Percentiles rank a stretch among this genome's conserved stretches.
Evolutionary conservation across 2,329 filamentous ascomycete genomes (phyloP).

Genomic region (Aspergillus sp.): DNA sequence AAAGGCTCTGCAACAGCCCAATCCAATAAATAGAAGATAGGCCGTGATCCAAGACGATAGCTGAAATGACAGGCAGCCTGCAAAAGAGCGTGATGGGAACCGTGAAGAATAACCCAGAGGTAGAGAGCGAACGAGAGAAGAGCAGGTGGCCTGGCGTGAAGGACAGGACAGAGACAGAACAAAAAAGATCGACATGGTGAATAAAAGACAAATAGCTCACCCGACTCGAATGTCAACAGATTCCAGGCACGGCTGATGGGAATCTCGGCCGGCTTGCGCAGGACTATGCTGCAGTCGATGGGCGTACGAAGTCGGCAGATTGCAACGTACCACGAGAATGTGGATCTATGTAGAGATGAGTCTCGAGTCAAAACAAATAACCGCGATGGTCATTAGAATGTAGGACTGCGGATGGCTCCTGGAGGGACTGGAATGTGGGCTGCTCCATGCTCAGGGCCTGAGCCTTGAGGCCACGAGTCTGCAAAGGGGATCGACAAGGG

Average conservation of each 20-base stretch:
- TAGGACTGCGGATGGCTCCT: conserved; percentile 14
- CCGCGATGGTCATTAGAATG: conserved; percentile 21
- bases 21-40: neutral
- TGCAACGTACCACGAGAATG: conserved; percentile 23
- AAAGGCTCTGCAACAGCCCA: neutral
- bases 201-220: conserved; percentile 23
- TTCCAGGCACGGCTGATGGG: conserved; percentile 22
- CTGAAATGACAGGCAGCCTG: neutral
- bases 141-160: neutral
- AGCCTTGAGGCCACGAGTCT: conserved; percentile 5
- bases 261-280: conserved; percentile 21
- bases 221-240: conserved; percentile 15
- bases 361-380: conserved; percentile 21
- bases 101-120: conserved; percentile 2
- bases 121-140: neutral
- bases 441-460: neutral
- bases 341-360: conserved; percentile 23
- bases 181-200: conserved; percentile 9
- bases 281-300: conserved; percentile 19
- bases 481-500: conserved; percentile 6
- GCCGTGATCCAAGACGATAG: neutral
- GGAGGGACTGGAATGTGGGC: conserved; percentile 25
- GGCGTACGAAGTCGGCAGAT: conserved; percentile 6
- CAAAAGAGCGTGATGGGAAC: conserved; percentile 14
- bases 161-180: neutral